These are phyloP conservation scores for Ilyonectria destructans DNA, from an alignment of 2,329 filamentous ascomycete species.

Conservation along the genomic window DNA sequence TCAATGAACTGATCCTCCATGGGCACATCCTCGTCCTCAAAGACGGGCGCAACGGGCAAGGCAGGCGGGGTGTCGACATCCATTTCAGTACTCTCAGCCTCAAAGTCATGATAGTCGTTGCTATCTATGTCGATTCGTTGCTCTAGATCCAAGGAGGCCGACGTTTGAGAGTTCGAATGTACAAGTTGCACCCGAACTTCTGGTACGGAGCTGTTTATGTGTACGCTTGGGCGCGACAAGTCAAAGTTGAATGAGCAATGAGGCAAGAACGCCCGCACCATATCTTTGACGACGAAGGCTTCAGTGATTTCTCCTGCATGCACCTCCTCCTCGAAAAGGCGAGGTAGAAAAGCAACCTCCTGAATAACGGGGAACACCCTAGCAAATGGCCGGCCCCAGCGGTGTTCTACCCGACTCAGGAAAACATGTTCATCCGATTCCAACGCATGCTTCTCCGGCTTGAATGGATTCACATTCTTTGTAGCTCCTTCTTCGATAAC, in stretches of 20 bases:
- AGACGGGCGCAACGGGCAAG: neutral
- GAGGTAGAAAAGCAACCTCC: conserved; percentile 1
- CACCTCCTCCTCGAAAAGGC: conserved; percentile 2
- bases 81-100: conserved; percentile 1
- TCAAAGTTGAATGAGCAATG: neutral
- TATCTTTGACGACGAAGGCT: neutral
- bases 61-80: neutral
- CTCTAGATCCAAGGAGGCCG: conserved; percentile 2
- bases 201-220: neutral
- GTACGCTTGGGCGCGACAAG: neutral
- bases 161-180: neutral
- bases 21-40: neutral
- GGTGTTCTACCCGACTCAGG: too few species aligned
- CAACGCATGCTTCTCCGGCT: neutral
- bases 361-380: neutral
- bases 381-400: too few species aligned
- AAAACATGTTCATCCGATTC: neutral
- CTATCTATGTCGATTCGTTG: neutral
- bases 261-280: neutral
- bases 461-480: neutral
- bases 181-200: neutral
- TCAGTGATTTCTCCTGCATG: conserved; percentile 2
- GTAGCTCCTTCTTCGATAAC: conserved; percentile 1
- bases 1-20: neutral
- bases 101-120: neutral